phyloP scores from a whole-genome alignment of 176 grass and related monocot species.

The Hordeum marinum region DNA sequence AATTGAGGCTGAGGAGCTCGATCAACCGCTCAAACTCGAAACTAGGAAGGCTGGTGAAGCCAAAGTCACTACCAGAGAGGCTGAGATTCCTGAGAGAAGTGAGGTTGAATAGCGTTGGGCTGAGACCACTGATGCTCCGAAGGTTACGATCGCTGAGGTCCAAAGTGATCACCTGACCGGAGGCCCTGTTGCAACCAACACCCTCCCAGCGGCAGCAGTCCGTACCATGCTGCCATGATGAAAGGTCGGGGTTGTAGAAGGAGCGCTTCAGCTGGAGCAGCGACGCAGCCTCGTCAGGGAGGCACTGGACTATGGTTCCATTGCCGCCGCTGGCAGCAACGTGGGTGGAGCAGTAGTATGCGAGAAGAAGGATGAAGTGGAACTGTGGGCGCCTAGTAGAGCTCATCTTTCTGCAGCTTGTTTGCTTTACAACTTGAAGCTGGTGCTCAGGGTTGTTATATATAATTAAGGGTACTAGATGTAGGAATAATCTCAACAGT shows the following conservation, averaged over 20 bases:
- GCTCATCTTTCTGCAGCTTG: neutral
- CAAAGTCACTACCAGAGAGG: neutral
- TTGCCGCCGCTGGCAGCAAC: neutral
- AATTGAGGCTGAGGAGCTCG: neutral
- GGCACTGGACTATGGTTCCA: neutral
- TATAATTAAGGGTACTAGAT: neutral
- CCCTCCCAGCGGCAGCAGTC: neutral
- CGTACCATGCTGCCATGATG: neutral
- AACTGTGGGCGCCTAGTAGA: neutral
- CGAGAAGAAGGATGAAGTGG: neutral
- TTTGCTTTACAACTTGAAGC: neutral
- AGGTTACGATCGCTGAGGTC: neutral
- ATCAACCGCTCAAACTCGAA: neutral
- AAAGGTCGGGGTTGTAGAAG: neutral
- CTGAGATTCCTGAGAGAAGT: neutral
- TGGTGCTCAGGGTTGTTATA: neutral
- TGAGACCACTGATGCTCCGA: neutral
- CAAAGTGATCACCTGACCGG: neutral
- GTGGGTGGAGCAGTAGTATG: neutral
- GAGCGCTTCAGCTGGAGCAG: neutral
- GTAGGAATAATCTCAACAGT: neutral
- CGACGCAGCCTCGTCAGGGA: neutral
- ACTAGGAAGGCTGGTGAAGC: neutral
- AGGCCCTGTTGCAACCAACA: neutral
- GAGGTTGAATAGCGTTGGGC: neutral